Percentiles rank a stretch among this genome's conserved stretches.
Conservation (phyloP, 2,329 filamentous ascomycete species). For the Fusarium newnesense region DNA sequence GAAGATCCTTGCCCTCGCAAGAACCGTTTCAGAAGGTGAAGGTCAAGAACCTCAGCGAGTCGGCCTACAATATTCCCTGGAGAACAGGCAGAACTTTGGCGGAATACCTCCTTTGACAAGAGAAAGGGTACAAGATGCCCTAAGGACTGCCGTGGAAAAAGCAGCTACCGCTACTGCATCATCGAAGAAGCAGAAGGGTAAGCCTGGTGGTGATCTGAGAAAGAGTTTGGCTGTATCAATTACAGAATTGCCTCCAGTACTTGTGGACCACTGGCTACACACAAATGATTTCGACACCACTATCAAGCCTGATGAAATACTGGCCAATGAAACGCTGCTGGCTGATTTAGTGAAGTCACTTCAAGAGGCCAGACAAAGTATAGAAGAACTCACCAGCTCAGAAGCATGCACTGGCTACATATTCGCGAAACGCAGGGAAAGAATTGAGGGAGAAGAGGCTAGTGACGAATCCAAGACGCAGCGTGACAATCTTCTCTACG, state of each 20-base stretch:
- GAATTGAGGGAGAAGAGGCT: constrained; percentile 39
- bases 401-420: constrained; percentile 84
- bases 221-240: constrained; percentile 86
- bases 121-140: constrained; percentile 74
- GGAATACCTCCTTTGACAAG: constrained; percentile 80
- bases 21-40: constrained; percentile 82
- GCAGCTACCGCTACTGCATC: constrained; percentile 58
- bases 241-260: constrained; percentile 85
- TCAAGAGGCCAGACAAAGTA: constrained; percentile 74
- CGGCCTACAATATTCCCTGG: constrained; percentile 81
- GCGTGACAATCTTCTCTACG: constrained; percentile 74
- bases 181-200: constrained; percentile 76
- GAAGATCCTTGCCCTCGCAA: constrained; percentile 82
- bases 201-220: constrained; percentile 78
- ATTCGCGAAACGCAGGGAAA: constrained; percentile 72
- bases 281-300: constrained; percentile 75
- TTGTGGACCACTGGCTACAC: constrained; percentile 87
- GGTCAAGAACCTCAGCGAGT: constrained; percentile 85
- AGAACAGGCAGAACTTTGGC: constrained; percentile 83
- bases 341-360: constrained; percentile 75
- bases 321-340: constrained; percentile 72
- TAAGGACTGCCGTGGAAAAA: constrained; percentile 73
- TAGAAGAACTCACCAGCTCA: constrained; percentile 74
- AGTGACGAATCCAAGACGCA: constrained; percentile 50
- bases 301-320: constrained; percentile 73